Evolutionary conservation across 306 rosid species (phyloP).

Genomic region (Castanea mollissima): DNA sequence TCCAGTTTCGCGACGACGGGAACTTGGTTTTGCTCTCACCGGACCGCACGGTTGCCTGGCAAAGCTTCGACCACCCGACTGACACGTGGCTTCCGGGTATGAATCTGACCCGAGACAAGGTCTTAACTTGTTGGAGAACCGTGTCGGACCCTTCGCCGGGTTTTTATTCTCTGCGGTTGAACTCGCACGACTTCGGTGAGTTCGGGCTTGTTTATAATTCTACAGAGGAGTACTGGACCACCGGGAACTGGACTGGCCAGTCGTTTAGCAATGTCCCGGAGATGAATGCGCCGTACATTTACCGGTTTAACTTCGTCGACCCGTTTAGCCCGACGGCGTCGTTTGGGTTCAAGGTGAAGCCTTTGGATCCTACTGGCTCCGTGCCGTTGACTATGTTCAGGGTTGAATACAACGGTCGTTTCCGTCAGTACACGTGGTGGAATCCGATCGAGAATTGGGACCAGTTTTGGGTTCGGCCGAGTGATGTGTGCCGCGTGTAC

Average conservation of each 20-base stretch:
- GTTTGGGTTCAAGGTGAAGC: conserved; percentile 59
- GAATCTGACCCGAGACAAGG: conserved; percentile 50
- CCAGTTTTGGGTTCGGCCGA: conserved; percentile 66
- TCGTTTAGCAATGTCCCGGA: conserved; percentile 54
- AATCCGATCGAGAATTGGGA: conserved; percentile 51
- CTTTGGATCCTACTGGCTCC: conserved; percentile 27
- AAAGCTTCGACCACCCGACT: conserved; percentile 77
- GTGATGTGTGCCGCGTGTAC: conserved; percentile 32
- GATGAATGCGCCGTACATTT: conserved; percentile 63
- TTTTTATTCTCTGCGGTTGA: conserved; percentile 54
- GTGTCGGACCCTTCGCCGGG: conserved; percentile 61
- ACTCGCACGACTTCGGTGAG: conserved; percentile 51
- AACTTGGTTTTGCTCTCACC: conserved; percentile 43
- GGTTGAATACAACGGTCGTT: conserved; percentile 46
- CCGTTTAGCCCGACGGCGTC: conserved; percentile 55
- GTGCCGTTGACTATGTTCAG: conserved; percentile 58
- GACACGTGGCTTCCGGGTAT: conserved; percentile 86
- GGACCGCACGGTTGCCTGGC: conserved; percentile 48
- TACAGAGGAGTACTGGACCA: conserved; percentile 52
- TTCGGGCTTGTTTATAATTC: conserved; percentile 58
- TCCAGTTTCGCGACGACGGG: conserved; percentile 37
- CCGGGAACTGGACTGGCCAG: conserved; percentile 65
- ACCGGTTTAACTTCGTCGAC: conserved; percentile 46
- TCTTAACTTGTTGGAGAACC: conserved; percentile 51
- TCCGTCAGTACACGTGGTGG: conserved; percentile 70